These are phyloP conservation scores for Candida broadrunensis DNA, from an alignment of 805 yeast genomes.

Conservation along the genomic window DNA sequence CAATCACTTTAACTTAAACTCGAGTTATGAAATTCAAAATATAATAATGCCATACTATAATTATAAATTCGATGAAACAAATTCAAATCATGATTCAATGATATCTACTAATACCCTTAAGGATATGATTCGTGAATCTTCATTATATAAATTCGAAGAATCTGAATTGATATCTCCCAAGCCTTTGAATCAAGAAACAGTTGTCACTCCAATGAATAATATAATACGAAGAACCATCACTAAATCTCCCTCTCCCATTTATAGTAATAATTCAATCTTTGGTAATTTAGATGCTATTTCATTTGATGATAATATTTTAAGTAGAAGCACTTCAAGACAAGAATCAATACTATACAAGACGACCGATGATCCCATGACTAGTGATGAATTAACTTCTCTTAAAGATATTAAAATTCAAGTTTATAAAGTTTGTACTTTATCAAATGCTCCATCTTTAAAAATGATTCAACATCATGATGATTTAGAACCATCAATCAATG, in stretches of 20 bases:
- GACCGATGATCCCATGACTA: not conserved
- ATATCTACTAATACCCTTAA: not conserved
- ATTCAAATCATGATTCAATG: not conserved
- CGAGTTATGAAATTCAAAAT: not conserved
- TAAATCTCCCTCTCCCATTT: not conserved
- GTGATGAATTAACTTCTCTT: constrained; percentile 2
- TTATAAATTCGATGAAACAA: not conserved
- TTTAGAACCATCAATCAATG: not conserved
- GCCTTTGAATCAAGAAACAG: not conserved
- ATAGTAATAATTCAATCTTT: not conserved
- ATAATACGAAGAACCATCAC: not conserved
- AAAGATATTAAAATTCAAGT: constrained; percentile 11
- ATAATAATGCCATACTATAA: not conserved
- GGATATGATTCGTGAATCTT: not conserved
- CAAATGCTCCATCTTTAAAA: not conserved
- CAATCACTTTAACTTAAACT: not conserved
- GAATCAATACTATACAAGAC: constrained; percentile 2
- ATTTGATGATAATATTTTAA: constrained; percentile 11
- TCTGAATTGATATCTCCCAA: not conserved
- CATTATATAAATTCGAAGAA: not conserved
- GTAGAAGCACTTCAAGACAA: constrained; percentile 14
- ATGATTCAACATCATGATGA: not conserved
- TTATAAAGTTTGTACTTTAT: not conserved
- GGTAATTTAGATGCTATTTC: constrained; percentile 5
- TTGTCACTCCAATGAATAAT: not conserved